Base-by-base conservation (phyloP, 352 stramenopile species). In the Thalassiosira exigua region DNA sequence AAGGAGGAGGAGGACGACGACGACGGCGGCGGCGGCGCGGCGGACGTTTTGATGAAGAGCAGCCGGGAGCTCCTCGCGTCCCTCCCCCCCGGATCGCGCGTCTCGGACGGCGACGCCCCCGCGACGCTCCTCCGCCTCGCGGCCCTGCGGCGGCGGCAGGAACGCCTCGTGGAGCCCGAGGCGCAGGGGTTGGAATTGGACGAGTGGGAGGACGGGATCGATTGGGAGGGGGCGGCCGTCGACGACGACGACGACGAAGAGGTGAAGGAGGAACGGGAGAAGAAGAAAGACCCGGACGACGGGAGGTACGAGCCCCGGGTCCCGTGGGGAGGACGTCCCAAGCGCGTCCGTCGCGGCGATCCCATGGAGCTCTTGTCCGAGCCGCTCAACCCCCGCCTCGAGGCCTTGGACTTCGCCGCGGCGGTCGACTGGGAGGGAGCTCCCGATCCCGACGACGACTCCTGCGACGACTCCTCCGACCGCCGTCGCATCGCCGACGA, bases 141-240 rank as follows among this genome's bases (percentile, higher is more conserved):
- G 1, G 58, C 60, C 59, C 62, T 79, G 59, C 60, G 78, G 42
- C 70, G 46, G 50, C 71, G 56, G 60, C 73, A 84, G 42, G 79
- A 86, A 52, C 4, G 22, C 22, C 17, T 68, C 4, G 75, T 92
- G 19, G 36, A 74, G 19, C 73, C 84, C 12, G 22, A 29, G 0
- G 89, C 92, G 69, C 82, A 91, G 69, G 69, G 87, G 39, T 56
- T 94, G 0, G 77, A 90, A 60, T 65, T 92, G 14, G 79, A 78
- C n/a, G 72, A 94, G 67, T 94, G 88, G 88, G 88, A 94, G 75
- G 75, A 71, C 30, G 71, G 84, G 39, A 92, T 94, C 51, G 53
- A 91, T 72, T 94, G 88, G 88, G 76, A 86, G 39, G 86, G 84
- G 39, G 79, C 65, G 21, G 57, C 68, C 50, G 68, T 74, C 41